Percentiles rank a stretch among this genome's conserved stretches.
phyloP scores from a whole-genome alignment of 2,329 filamentous ascomycete genomes.

The Trichoderma koningiopsis region DNA sequence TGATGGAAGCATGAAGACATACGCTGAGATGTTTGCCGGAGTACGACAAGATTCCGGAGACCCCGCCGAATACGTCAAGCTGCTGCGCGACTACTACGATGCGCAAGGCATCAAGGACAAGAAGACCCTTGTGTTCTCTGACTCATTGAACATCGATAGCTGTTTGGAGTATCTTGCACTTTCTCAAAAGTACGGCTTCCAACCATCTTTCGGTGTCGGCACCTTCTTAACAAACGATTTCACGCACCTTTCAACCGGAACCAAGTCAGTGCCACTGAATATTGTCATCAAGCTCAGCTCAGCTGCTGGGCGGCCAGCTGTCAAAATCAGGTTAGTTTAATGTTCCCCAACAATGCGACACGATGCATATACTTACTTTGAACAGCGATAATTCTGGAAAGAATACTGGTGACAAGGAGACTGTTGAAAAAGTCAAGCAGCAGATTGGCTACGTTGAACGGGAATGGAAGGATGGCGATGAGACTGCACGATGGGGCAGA shows the following conservation, averaged over 20 bases:
- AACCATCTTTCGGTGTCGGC: conserved; percentile 88
- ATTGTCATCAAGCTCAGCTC: conserved; percentile 97
- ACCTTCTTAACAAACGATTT: conserved; percentile 98
- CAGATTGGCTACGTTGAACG: conserved; percentile 85
- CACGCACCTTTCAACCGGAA: conserved; percentile 66
- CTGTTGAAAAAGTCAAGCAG: conserved; percentile 80
- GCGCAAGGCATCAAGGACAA: conserved; percentile 71
- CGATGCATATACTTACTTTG: not conserved
- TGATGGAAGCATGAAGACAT: conserved; percentile 58
- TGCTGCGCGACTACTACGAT: conserved; percentile 82
- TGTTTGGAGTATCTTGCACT: conserved; percentile 88
- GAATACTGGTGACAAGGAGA: conserved; percentile 84
- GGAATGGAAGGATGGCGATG: conserved; percentile 80
- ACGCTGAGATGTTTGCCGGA: conserved; percentile 80
- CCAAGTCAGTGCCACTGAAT: conserved; percentile 88
- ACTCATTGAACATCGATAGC: conserved; percentile 87
- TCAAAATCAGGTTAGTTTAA: conserved; percentile 72
- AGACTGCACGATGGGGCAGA: conserved; percentile 78
- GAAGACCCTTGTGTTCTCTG: conserved; percentile 93
- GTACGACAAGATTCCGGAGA: conserved; percentile 91
- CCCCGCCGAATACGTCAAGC: conserved; percentile 74
- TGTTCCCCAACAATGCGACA: not conserved
- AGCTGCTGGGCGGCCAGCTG: conserved; percentile 75
- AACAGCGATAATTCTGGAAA: conserved; percentile 79
- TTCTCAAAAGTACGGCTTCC: conserved; percentile 78